Base-by-base conservation (phyloP, 1,284 basidiomycete species). In the Ustilago crameri region DNA sequence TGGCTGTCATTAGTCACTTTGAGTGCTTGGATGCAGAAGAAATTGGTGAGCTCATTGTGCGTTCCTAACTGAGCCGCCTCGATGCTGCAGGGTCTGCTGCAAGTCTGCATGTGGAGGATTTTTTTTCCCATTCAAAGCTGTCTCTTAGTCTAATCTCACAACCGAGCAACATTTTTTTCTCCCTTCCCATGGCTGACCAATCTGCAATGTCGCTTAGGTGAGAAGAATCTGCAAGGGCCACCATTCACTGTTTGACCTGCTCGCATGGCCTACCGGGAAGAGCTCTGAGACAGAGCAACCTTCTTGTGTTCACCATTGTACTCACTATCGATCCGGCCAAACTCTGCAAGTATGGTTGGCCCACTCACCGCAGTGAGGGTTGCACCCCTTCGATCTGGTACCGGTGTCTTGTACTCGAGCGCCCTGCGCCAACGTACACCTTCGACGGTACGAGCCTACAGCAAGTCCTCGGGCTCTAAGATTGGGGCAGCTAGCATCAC, bases 11-110 rank as follows among this genome's bases (percentile, higher is more conserved):
- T 37, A 40, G 42, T 54, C 58, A 61, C 46, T 52, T 45, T 46
- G 10, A 43, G 40, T 32, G 32, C 35, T 9, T 5, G 4, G 18
- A 34, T 9, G 24, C 38, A 38, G 15, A 26, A 12, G 41, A 22
- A 44, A 43, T 18, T 23, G 52, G 55, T 67, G 64, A 67, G 64
- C 58, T 67, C 57, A 67, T 61, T 26, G 49, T 59, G 63, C 63
- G 48, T 66, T 55, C 9, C 22, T n/a, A n/a, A n/a, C n/a, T n/a
- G n/a, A n/a, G n/a, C n/a, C n/a, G n/a, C 30, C 22, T 10, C 14
- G 41, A 24, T 34, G 46, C 51, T 58, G 63, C 63, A 66, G 63
- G 63, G 63, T 66, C 63, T 41, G 51, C 48, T 42, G 54, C 62
- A 47, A 9, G 9, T 27, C 17, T 59, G 63, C 51, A 66, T 51